A percentile compares a stretch with the other conserved stretches of the same genome.
phyloP scores from a whole-genome alignment of 805 yeast species.

The Yarrowia hollandica region DNA sequence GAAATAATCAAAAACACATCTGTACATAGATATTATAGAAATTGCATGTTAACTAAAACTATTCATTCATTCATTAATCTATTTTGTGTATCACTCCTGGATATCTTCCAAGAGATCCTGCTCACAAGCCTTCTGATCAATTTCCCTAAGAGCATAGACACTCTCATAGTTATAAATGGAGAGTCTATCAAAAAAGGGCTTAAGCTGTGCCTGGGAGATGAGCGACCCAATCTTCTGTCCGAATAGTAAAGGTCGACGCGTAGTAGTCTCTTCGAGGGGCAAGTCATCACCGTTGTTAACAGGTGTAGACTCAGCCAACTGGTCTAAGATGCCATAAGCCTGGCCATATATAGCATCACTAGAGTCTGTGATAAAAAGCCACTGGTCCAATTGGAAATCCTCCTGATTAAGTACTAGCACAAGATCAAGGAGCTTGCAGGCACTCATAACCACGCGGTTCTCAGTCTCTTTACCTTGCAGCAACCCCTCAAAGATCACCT shows the following conservation, averaged over 20 bases:
- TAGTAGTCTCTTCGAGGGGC: slow-evolving; percentile 4
- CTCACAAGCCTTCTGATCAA: slow-evolving; percentile 51
- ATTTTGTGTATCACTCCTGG: slow-evolving; percentile 1
- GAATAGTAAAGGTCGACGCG: slow-evolving; percentile 45
- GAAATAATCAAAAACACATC: not conserved
- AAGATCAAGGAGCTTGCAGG: slow-evolving; percentile 77
- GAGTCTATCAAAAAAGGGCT: slow-evolving; percentile 64
- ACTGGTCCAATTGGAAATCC: slow-evolving; percentile 73
- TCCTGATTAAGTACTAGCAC: slow-evolving; percentile 67
- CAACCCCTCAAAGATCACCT: slow-evolving; percentile 49
- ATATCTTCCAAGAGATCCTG: slow-evolving; percentile 59
- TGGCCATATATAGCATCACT: slow-evolving; percentile 56
- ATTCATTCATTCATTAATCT: slow-evolving; percentile 1
- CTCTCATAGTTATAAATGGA: slow-evolving; percentile 67
- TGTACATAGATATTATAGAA: too few relatives aligned
- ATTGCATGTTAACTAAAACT: not conserved
- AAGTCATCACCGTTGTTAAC: slow-evolving; percentile 33
- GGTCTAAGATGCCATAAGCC: slow-evolving; percentile 51
- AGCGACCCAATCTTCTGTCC: slow-evolving; percentile 40
- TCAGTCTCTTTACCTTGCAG: slow-evolving; percentile 32
- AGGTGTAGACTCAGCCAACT: slow-evolving; percentile 39
- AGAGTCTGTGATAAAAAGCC: slow-evolving; percentile 80
- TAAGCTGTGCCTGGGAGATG: slow-evolving; percentile 49
- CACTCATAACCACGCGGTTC: slow-evolving; percentile 44
- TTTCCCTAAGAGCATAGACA: slow-evolving; percentile 52